A percentile compares a stretch with the other conserved stretches of the same genome.
Conservation (phyloP, 352 stramenopile genomes). For the Phytophthora cryptogea region DNA sequence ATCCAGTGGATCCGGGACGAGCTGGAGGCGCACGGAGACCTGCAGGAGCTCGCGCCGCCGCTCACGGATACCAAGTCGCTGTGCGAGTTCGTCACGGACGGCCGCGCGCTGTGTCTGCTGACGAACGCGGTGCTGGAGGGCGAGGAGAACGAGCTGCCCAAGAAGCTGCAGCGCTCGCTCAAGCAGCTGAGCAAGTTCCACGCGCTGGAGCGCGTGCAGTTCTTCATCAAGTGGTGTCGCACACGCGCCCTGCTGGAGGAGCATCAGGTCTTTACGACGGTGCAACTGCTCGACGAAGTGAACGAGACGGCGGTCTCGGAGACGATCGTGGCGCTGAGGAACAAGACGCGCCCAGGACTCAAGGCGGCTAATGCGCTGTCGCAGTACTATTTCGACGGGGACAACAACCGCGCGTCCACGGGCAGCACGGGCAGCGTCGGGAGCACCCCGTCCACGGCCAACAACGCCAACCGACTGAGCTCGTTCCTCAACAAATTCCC, state of each 20-base stretch:
- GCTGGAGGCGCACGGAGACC: conserved; percentile 40
- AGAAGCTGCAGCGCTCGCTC: conserved; percentile 73
- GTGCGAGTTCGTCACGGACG: conserved; percentile 77
- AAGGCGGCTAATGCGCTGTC: conserved; percentile 31
- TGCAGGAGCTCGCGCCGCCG: conserved; percentile 36
- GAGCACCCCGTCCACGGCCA: conserved; percentile 25
- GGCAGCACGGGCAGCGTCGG: conserved; percentile 28
- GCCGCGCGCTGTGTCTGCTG: conserved; percentile 74
- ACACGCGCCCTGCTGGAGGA: conserved; percentile 58
- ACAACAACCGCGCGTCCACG: conserved; percentile 26
- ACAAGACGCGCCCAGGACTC: conserved; percentile 53
- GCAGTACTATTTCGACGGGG: conserved; percentile 37
- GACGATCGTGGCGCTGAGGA: conserved; percentile 62
- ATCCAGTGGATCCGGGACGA: conserved; percentile 72
- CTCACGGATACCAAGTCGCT: conserved; percentile 42
- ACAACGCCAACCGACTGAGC: conserved; percentile 53
- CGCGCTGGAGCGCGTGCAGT: conserved; percentile 82
- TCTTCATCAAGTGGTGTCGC: conserved; percentile 87
- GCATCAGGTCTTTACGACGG: conserved; percentile 75
- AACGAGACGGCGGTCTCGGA: conserved; percentile 68
- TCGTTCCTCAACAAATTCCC: conserved; percentile 78
- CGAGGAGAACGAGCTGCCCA: conserved; percentile 50
- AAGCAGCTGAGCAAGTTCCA: conserved; percentile 80
- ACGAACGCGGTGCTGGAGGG: conserved; percentile 43
- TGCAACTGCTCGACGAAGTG: conserved; percentile 80